phyloP scores from a whole-genome alignment of 805 yeast species.

The Kazachstania martiniae region DNA sequence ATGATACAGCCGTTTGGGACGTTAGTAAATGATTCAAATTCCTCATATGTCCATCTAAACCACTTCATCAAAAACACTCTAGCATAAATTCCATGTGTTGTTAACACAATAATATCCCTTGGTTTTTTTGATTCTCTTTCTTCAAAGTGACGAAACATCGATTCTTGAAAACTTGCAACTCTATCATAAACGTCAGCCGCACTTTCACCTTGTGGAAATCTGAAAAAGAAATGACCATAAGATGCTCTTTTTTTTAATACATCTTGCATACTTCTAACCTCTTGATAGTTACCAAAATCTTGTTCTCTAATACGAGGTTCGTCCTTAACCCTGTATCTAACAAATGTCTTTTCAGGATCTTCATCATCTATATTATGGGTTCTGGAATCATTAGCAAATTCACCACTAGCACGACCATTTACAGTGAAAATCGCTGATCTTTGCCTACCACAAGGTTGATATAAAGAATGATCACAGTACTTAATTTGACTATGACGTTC shows the following conservation, averaged over 20 bases:
- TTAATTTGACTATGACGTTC: conserved; percentile 17
- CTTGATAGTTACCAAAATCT: conserved; percentile 90
- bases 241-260: conserved; percentile 78
- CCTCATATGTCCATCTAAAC: conserved; percentile 88
- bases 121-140: conserved; percentile 41
- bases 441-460: conserved; percentile 19
- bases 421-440: conserved; percentile 24
- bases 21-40: conserved; percentile 73
- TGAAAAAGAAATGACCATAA: conserved; percentile 80
- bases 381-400: conserved; percentile 16
- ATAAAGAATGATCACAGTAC: conserved; percentile 8
- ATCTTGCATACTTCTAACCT: conserved; percentile 61
- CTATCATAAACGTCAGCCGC: conserved; percentile 95
- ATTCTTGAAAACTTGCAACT: conserved; percentile 81
- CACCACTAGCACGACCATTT: conserved; percentile 17
- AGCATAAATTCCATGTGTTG: conserved; percentile 92
- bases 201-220: conserved; percentile 89
- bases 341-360: conserved; percentile 15
- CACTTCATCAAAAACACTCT: conserved; percentile 88
- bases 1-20: conserved; percentile 78
- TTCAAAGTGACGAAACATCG: conserved; percentile 71
- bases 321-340: conserved; percentile 54
- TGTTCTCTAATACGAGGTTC: conserved; percentile 92
- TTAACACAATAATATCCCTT: conserved; percentile 74
- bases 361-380: conserved; percentile 5